phyloP scores from a whole-genome alignment of 208 protist genomes.

The Trypanosoma grayi region DNA sequence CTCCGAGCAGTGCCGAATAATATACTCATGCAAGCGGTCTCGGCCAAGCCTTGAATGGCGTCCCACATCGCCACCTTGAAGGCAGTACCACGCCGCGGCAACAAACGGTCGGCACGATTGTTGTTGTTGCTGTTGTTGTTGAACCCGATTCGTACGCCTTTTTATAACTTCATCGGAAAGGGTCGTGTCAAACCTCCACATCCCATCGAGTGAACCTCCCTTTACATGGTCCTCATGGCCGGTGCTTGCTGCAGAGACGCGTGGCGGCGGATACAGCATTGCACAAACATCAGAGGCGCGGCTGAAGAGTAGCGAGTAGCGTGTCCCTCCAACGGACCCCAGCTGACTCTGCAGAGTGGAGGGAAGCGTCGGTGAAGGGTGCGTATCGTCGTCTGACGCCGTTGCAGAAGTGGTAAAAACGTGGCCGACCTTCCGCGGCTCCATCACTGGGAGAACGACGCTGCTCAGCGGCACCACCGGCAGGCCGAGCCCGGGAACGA shows the following conservation, averaged over 20 bases:
- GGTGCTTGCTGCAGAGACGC: neutral
- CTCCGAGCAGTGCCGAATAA: neutral
- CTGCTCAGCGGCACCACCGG: neutral
- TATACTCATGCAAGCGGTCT: constrained; percentile 2
- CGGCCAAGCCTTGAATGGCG: neutral
- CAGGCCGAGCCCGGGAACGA: constrained; percentile 11
- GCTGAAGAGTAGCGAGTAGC: neutral
- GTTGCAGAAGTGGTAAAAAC: neutral
- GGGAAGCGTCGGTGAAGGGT: neutral
- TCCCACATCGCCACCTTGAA: constrained; percentile 25
- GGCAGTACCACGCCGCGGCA: constrained; percentile 40
- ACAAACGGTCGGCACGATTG: constrained; percentile 4
- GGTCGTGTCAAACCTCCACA: neutral
- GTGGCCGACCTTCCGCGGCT: neutral
- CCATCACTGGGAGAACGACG: constrained; percentile 18
- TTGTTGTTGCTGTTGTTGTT: constrained; percentile 1
- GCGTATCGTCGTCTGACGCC: neutral
- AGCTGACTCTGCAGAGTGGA: neutral
- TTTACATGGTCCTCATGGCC: neutral
- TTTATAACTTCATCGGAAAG: constrained; percentile 3
- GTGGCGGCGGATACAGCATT: neutral
- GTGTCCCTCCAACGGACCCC: neutral
- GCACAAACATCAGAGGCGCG: neutral
- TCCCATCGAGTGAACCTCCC: neutral
- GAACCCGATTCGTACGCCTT: neutral